A percentile compares a stretch with the other conserved stretches of the same genome.
These are phyloP conservation scores for Ascochyta viciae-villosae DNA, from an alignment of 2,329 filamentous ascomycete species.

Conservation along the genomic window DNA sequence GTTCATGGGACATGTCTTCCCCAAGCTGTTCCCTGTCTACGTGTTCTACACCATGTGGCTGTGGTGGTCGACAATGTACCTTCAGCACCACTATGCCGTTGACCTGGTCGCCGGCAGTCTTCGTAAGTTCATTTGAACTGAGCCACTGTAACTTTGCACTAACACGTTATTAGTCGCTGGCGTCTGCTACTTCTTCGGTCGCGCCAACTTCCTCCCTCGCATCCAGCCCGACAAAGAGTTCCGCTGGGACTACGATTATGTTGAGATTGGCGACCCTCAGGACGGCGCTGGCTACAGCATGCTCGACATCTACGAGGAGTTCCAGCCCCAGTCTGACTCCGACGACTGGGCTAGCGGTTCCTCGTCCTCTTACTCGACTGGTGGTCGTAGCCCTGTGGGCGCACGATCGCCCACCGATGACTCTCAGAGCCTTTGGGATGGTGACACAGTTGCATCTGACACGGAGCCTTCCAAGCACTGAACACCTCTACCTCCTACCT, in stretches of 20 bases:
- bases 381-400: conserved; percentile 62
- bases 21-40: conserved; percentile 79
- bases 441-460: conserved; percentile 61
- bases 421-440: conserved; percentile 63
- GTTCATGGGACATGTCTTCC: conserved; percentile 93
- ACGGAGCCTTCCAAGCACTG: conserved; percentile 45
- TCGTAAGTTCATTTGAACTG: conserved; percentile 40
- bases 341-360: conserved; percentile 93
- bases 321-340: conserved; percentile 66
- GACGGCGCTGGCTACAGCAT: conserved; percentile 59
- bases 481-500: conserved; percentile 16
- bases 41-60: conserved; percentile 88
- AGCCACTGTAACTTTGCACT: conserved; percentile 15
- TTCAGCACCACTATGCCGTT: conserved; percentile 95
- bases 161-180: conserved; percentile 61
- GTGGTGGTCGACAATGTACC: conserved; percentile 98
- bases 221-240: conserved; percentile 84
- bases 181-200: conserved; percentile 81
- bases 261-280: conserved; percentile 76
- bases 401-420: conserved; percentile 62
- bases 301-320: conserved; percentile 63
- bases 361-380: conserved; percentile 75
- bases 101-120: conserved; percentile 88
- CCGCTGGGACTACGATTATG: conserved; percentile 95
- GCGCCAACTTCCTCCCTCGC: conserved; percentile 80